Evolutionary conservation across 2,329 filamentous ascomycete genomes (phyloP), one percentile per base, ranked within the genome.

Genomic region (Penicillium sp.): DNA sequence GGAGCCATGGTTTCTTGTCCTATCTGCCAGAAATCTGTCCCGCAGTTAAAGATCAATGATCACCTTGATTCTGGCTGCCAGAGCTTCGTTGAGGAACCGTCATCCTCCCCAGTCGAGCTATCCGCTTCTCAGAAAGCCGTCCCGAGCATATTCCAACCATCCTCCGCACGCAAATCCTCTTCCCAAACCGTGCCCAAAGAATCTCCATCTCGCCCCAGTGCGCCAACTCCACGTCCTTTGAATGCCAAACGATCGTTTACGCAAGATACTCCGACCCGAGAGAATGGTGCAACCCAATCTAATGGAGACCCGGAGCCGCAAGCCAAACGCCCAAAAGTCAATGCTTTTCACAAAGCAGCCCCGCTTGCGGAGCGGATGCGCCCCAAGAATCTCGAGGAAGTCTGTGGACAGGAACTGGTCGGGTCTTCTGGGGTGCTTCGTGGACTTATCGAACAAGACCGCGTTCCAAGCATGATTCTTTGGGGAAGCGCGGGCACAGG

Each of bases 361-460:
- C 95, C 95, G 0, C 80, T 99, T 19, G 93, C 95, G 2, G 95
- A 99, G 75, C 89, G 93, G 29, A 96, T 98, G 91, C 86, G 95
- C 4, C 95, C 95, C 1, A 82, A 81, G 55, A 90, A 83, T 0
- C 82, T 99, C 8, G 90, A 97, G 68, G 88, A 96, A 16, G 90
- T 98, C 3, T 92, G 83, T 63, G 95, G 95, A 0, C 95, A 99
- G 76, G 91, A 96, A 45, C 85, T 99, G 0, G 93, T 99, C 1
- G 93, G 92, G 0, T 85, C 86, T 0, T 79, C 86, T 31, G 95
- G 95, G n/a, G 86, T 98, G 6, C 81, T 99, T 44, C 87, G 93
- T 4, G 87, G 88, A 29, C 82, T 98, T 57, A 96, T 99, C 63
- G 90, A 96, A 68, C 84, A 89, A 57, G 88, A 95, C 68, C 84